Conservation (phyloP, 306 rosid species). For the Pterocarpus santalinus region DNA sequence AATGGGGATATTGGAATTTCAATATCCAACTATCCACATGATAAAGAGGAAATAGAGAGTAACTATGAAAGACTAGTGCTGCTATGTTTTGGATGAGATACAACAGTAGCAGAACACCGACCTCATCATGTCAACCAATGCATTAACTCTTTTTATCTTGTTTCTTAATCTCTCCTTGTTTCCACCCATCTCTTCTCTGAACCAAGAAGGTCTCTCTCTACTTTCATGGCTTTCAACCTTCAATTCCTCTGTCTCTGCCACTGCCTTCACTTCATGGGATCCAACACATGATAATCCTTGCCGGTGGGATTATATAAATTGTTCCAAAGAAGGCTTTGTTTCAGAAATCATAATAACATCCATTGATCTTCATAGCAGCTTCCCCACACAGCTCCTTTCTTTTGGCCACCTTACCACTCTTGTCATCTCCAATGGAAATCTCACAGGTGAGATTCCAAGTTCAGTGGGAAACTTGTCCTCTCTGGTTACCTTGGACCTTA, state of each 20-base stretch:
- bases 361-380: conserved; percentile 63
- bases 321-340: conserved; percentile 72
- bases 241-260: conserved; percentile 69
- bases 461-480: conserved; percentile 79
- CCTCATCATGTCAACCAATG: conserved; percentile 73
- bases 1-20: conserved; percentile 47
- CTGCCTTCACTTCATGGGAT: conserved; percentile 88
- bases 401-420: conserved; percentile 69
- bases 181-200: conserved; percentile 69
- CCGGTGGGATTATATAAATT: conserved; percentile 82
- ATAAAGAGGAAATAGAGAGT: conserved; percentile 54
- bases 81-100: conserved; percentile 65
- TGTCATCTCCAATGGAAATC: conserved; percentile 80
- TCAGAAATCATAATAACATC: conserved; percentile 71
- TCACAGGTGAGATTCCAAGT: conserved; percentile 78
- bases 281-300: conserved; percentile 75
- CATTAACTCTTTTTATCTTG: conserved; percentile 65
- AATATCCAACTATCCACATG: conserved; percentile 42
- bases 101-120: conserved; percentile 52
- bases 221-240: conserved; percentile 92
- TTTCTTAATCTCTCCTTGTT: conserved; percentile 67
- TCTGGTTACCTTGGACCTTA: conserved; percentile 75
- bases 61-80: conserved; percentile 50
- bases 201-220: conserved; percentile 87
- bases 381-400: conserved; percentile 75